These are phyloP conservation scores for Hypoxylon perforatum DNA, from an alignment of 495 filamentous ascomycete species.

Conservation along the genomic window DNA sequence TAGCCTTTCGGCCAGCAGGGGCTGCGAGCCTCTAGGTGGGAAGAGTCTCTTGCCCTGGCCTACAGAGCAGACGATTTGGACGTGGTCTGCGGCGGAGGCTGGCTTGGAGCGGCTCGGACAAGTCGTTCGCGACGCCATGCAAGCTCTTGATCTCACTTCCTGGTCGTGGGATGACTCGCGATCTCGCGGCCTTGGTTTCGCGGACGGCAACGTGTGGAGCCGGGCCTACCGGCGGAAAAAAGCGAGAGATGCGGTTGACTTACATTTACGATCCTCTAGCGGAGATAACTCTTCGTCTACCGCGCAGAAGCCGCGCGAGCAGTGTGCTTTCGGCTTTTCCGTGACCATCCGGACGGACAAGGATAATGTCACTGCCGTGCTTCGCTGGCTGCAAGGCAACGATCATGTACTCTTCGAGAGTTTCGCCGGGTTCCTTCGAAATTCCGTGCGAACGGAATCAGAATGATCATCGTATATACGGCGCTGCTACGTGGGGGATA, in stretches of 20 bases:
- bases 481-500: neutral
- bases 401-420: slow-evolving; percentile 87
- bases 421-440: slow-evolving; percentile 81
- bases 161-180: slow-evolving; percentile 55
- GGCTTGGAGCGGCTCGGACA: slow-evolving; percentile 59
- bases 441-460: neutral
- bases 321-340: slow-evolving; percentile 58
- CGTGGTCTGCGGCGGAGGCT: slow-evolving; percentile 56
- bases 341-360: slow-evolving; percentile 42
- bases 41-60: slow-evolving; percentile 67
- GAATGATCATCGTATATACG: neutral
- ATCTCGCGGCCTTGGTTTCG: slow-evolving; percentile 51
- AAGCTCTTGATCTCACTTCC: slow-evolving; percentile 70
- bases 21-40: slow-evolving; percentile 61
- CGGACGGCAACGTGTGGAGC: slow-evolving; percentile 62
- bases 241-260: slow-evolving; percentile 57
- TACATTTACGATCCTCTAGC: slow-evolving; percentile 48
- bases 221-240: slow-evolving; percentile 57
- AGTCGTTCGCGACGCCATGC: slow-evolving; percentile 58
- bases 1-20: slow-evolving; percentile 65
- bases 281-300: neutral
- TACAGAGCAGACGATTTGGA: slow-evolving; percentile 35
- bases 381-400: slow-evolving; percentile 81
- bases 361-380: slow-evolving; percentile 48
- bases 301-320: neutral